These are phyloP conservation scores for Casuarina equisetifolia DNA, from an alignment of 306 rosid genomes.

Conservation along the genomic window DNA sequence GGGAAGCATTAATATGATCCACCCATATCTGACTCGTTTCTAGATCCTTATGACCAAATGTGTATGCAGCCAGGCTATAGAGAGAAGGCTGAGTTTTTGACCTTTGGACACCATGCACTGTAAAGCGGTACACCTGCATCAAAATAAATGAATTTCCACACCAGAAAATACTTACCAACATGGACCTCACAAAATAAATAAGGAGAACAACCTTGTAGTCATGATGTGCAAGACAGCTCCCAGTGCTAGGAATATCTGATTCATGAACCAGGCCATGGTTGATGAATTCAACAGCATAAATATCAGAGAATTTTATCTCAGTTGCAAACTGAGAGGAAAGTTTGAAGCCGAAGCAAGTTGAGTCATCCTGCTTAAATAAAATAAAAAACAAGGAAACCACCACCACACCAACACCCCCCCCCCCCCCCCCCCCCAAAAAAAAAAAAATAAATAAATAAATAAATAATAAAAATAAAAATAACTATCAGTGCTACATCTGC, in stretches of 20 bases:
- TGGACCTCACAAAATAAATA: constrained; percentile 19
- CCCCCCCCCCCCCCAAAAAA: background rate
- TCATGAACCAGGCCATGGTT: constrained; percentile 43
- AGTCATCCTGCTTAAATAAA: constrained; percentile 57
- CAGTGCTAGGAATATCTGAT: constrained; percentile 43
- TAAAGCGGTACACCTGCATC: constrained; percentile 65
- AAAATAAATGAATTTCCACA: constrained; percentile 26
- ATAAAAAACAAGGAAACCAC: constrained; percentile 2
- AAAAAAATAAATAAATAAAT: background rate
- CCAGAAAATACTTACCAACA: background rate
- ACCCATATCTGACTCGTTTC: constrained; percentile 78
- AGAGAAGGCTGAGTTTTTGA: constrained; percentile 58
- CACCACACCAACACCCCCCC: too few species aligned
- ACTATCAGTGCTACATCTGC: background rate
- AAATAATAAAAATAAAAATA: too few species aligned
- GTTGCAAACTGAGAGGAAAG: constrained; percentile 42
- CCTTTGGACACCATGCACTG: constrained; percentile 63
- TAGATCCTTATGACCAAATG: constrained; percentile 63
- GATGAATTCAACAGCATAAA: constrained; percentile 64
- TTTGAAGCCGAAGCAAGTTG: constrained; percentile 66
- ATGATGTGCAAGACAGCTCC: constrained; percentile 38
- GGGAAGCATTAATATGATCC: constrained; percentile 48
- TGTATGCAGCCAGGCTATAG: constrained; percentile 55
- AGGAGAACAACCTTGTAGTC: constrained; percentile 57
- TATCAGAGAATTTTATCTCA: constrained; percentile 61